Evolutionary conservation across 441 rosid genomes (phyloP), one percentile per base, ranked within the genome.

Genomic region (Populus hybrid): DNA sequence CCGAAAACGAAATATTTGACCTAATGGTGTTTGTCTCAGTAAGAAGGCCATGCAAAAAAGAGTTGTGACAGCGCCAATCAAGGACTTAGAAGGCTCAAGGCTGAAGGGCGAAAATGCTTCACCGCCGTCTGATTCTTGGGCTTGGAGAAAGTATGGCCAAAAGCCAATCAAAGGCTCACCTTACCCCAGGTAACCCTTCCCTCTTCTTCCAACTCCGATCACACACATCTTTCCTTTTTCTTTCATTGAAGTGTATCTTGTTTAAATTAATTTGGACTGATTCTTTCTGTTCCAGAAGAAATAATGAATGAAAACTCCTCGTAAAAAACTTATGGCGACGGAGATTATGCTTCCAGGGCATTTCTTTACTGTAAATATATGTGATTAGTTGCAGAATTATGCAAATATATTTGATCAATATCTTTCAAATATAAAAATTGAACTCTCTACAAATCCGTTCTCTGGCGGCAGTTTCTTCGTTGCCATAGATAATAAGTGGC

Each of bases 81-180:
- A 88, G 82, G 97, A 89, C 72, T 72, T 85, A 2, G 97, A 90
- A 81, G 97, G 95, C 42, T 75, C 91, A 7, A 75, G 95, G 74
- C 81, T 88, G 67, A 95, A 90, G 80, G 94, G 97, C 0, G 98
- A 94, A 75, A 81, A 86, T 59, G 84, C 91, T 36, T 90, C 97
- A 0, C 82, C 86, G 28, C 99, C 98, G 67, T 83, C 98, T 0
- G 99, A 95, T 85, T 93, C 97, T n/a, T 95, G 98, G 98, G 97
- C 99, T 0, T 95, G 99, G 99, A 80, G 99, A 78, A 95, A 95
- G 76, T 95, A 95, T 77, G 99, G 99, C 65, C 99, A 95, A 73
- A 95, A 95, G 81, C 99, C 99, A 78, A 93, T 95, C 91, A 95
- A 95, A 80, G 99, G 99, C 50, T 92, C 99, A 7, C 99, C 99